Conservation (phyloP, 164 flowering plant genomes). For the Vitis riparia region DNA sequence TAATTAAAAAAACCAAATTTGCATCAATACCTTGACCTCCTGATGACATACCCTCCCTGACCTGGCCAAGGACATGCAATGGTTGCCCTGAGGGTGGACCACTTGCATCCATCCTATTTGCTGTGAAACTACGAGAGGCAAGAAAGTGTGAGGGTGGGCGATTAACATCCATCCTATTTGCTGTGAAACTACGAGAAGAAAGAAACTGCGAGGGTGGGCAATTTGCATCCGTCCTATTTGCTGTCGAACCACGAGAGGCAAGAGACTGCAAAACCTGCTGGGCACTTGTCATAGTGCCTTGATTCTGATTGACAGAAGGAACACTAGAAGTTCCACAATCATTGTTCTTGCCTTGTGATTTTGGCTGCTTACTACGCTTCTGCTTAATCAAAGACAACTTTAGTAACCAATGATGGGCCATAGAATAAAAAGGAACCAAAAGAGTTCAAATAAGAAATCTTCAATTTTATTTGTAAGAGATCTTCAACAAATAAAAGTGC, state of each 20-base stretch:
- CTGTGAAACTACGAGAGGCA: slow-evolving; percentile 33
- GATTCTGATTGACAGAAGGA: slow-evolving; percentile 24
- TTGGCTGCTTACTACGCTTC: slow-evolving; percentile 49
- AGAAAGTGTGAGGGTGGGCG: slow-evolving; percentile 36
- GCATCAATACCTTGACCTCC: slow-evolving; percentile 30
- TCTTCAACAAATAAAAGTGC: too few species aligned
- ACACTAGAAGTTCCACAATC: slow-evolving; percentile 28
- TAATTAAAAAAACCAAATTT: slow-evolving; percentile 46
- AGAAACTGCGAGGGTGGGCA: slow-evolving; percentile 36
- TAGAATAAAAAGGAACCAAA: not conserved
- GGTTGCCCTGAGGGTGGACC: slow-evolving; percentile 17
- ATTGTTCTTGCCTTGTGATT: slow-evolving; percentile 24
- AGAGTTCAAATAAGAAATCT: not conserved
- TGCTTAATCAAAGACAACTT: slow-evolving; percentile 11
- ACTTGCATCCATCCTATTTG: slow-evolving; percentile 22
- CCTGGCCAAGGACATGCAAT: slow-evolving; percentile 23
- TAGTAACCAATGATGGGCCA: not conserved
- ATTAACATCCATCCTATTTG: slow-evolving; percentile 20
- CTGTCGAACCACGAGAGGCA: slow-evolving; percentile 32
- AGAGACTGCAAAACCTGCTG: slow-evolving; percentile 63
- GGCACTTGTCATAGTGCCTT: slow-evolving; percentile 26
- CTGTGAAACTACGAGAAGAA: slow-evolving; percentile 32
- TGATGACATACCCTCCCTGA: slow-evolving; percentile 14
- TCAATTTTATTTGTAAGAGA: too few species aligned
- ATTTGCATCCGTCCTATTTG: slow-evolving; percentile 21